Evolutionary conservation across 2,329 filamentous ascomycete species (phyloP).

Genomic region (Aspergillus bombycis): DNA sequence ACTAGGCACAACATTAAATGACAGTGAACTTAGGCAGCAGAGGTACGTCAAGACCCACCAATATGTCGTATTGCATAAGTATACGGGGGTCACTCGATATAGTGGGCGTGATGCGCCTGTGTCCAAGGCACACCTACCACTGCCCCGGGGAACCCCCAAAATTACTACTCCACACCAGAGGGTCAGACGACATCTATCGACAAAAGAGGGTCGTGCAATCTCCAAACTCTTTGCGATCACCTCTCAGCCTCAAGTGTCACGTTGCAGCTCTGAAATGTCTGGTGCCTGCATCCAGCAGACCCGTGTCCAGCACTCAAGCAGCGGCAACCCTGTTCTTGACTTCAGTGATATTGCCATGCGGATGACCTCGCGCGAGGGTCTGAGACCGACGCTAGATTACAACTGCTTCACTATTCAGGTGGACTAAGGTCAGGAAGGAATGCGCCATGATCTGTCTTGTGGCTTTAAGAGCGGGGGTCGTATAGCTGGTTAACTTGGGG

Average conservation of each 20-base stretch:
- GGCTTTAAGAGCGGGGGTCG: neutral
- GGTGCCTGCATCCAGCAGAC: neutral
- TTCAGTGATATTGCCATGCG: neutral
- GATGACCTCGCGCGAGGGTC: neutral
- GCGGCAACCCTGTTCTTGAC: neutral
- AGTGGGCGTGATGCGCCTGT: neutral
- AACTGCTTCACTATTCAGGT: neutral
- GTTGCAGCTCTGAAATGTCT: too few species aligned
- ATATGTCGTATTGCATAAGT: neutral
- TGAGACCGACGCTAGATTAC: too few species aligned
- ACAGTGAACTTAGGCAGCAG: too few species aligned
- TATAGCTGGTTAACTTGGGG: neutral
- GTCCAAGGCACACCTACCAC: neutral
- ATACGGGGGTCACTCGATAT: neutral
- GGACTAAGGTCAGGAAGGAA: neutral
- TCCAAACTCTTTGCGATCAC: neutral
- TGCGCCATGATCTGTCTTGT: neutral
- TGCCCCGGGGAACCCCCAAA: fast-evolving
- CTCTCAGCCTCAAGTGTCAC: neutral
- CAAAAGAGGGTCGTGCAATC: neutral
- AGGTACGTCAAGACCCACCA: neutral
- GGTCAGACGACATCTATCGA: neutral
- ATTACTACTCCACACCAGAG: neutral
- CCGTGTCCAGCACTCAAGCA: neutral
- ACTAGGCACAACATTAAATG: neutral